These are phyloP conservation scores for Lactifluus volemus DNA, from an alignment of 768 basidiomycete genomes.

Conservation along the genomic window DNA sequence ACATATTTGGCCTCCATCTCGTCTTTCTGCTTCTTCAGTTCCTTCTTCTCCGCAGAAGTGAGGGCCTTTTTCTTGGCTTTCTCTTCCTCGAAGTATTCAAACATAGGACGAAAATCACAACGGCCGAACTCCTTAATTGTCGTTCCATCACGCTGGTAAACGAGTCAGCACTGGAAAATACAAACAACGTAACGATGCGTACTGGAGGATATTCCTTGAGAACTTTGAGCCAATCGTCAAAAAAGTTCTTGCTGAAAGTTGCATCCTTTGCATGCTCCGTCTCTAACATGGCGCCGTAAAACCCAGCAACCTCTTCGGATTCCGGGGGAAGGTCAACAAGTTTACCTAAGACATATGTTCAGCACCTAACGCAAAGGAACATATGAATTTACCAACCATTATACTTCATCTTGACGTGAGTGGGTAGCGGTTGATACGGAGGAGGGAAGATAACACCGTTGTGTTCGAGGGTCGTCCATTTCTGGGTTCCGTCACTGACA, in stretches of 20 bases:
- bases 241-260: conserved; percentile 92
- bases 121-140: conserved; percentile 67
- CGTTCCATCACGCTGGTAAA: conserved; percentile 52
- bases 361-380: conserved; percentile 5
- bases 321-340: conserved; percentile 70
- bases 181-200: conserved; percentile 26
- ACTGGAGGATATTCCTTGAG: conserved; percentile 81
- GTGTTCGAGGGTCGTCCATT: conserved; percentile 96
- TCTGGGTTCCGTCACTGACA: conserved; percentile 67
- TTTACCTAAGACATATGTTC: conserved; percentile 45
- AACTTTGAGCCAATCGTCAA: conserved; percentile 76
- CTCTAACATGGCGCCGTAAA: conserved; percentile 89
- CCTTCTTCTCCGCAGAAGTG: conserved; percentile 84
- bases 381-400: conserved; percentile 49
- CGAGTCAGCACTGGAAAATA: not conserved
- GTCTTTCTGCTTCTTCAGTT: conserved; percentile 77
- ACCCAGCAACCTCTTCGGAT: conserved; percentile 94
- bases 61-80: conserved; percentile 89
- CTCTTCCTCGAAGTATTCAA: conserved; percentile 83
- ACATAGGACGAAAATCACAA: conserved; percentile 96
- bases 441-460: conserved; percentile 94
- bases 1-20: conserved; percentile 77
- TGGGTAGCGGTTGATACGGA: conserved; percentile 80
- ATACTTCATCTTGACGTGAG: conserved; percentile 87
- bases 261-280: conserved; percentile 86